These are phyloP conservation scores for Cadophora sp. DNA, from an alignment of 2,329 filamentous ascomycete species.

Conservation along the genomic window DNA sequence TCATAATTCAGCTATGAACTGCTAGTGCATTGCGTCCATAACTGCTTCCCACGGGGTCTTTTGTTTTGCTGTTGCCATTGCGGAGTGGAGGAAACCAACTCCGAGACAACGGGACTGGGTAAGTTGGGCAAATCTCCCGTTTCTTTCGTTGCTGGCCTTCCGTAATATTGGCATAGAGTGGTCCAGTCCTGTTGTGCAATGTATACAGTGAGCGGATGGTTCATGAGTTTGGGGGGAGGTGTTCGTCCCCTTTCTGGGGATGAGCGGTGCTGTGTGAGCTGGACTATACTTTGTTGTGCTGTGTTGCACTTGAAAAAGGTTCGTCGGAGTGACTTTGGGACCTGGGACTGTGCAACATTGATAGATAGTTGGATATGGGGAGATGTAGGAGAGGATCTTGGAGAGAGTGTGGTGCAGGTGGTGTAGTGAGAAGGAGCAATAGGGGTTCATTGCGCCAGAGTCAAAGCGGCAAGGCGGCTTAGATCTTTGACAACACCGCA, in stretches of 20 bases:
- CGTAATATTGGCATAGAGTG: background rate
- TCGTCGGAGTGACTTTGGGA: slow-evolving; percentile 8
- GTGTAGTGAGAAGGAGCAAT: background rate
- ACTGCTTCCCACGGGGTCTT: background rate
- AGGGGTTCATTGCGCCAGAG: slow-evolving; percentile 6
- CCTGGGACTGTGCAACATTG: slow-evolving; percentile 5
- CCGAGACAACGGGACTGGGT: slow-evolving; percentile 11
- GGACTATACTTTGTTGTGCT: background rate
- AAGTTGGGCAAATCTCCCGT: background rate
- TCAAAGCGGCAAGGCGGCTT: slow-evolving; percentile 25
- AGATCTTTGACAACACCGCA: slow-evolving; percentile 24
- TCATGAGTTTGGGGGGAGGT: slow-evolving; percentile 24
- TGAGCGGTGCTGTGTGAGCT: background rate
- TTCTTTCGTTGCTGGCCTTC: background rate
- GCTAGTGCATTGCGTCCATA: background rate
- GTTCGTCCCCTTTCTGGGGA: slow-evolving; percentile 23
- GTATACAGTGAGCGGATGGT: slow-evolving; percentile 23
- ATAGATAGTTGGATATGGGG: background rate
- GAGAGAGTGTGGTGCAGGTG: too few species aligned
- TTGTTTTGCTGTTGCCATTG: background rate
- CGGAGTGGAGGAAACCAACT: background rate
- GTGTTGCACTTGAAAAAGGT: slow-evolving; percentile 15
- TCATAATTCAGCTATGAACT: background rate
- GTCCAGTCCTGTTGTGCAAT: slow-evolving; percentile 22
- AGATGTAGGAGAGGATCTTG: background rate